Percentiles rank a stretch among this genome's conserved stretches.
phyloP scores from a whole-genome alignment of 306 rosid genomes.

The Oxytropis ochrocephala region DNA sequence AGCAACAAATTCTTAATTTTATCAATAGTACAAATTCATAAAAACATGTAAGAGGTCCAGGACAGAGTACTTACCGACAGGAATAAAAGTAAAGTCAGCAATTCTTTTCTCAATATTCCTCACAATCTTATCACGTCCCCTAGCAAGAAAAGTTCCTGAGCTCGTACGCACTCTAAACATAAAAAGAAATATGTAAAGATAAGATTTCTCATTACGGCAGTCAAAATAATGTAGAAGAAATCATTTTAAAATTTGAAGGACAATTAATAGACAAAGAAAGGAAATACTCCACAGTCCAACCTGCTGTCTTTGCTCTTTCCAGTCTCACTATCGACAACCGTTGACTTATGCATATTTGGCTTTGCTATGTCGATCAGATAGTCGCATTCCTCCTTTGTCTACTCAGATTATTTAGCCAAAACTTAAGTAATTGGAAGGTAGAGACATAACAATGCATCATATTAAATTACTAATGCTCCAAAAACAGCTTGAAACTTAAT shows the following conservation, averaged over 20 bases:
- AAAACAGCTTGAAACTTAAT: background rate
- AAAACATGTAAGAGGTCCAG: slow-evolving; percentile 5
- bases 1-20: background rate
- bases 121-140: slow-evolving; percentile 86
- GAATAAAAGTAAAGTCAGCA: slow-evolving; percentile 84
- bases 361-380: slow-evolving; percentile 70
- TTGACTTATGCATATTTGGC: slow-evolving; percentile 79
- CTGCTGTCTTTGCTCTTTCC: slow-evolving; percentile 98
- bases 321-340: slow-evolving; percentile 85
- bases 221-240: background rate
- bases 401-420: slow-evolving; percentile 34
- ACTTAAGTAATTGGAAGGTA: slow-evolving; percentile 24
- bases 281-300: slow-evolving; percentile 40
- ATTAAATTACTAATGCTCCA: slow-evolving; percentile 12
- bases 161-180: slow-evolving; percentile 83
- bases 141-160: slow-evolving; percentile 82
- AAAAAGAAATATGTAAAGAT: background rate
- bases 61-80: slow-evolving; percentile 54
- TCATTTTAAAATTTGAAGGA: slow-evolving; percentile 12
- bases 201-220: background rate
- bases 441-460: background rate
- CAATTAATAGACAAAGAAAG: background rate
- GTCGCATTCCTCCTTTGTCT: slow-evolving; percentile 86
- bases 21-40: background rate
- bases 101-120: slow-evolving; percentile 76